Percentiles rank a stretch among this genome's conserved stretches.
Evolutionary conservation across 2,329 filamentous ascomycete genomes (phyloP).

Genomic region (Ophiosphaerella korrae): DNA sequence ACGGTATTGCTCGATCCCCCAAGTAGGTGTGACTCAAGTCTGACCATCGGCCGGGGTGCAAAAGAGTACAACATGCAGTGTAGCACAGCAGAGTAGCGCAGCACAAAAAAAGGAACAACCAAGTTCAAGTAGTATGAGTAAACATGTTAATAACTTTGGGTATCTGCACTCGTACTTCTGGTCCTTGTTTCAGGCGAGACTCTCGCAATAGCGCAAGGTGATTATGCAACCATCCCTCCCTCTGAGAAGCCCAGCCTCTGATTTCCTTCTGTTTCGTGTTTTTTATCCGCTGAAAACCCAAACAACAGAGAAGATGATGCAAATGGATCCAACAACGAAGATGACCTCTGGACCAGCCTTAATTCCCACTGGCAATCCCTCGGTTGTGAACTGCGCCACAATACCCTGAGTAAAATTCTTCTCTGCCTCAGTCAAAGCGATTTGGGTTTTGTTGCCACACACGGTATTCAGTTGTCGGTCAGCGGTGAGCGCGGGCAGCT

Average conservation of each 20-base stretch:
- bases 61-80: no score
- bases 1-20: no score
- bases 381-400: conserved; percentile 44
- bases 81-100: no score
- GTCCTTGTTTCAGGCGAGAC: neutral
- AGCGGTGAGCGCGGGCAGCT: conserved; percentile 47
- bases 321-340: conserved; percentile 17
- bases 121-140: neutral
- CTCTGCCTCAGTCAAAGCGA: conserved; percentile 53
- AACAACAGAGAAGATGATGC: conserved; percentile 23
- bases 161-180: neutral
- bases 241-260: no score
- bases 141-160: neutral
- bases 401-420: conserved; percentile 53
- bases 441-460: conserved; percentile 54
- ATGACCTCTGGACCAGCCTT: conserved; percentile 30
- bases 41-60: no score
- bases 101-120: no score
- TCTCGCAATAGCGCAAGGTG: neutral
- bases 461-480: conserved; percentile 50
- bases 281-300: conserved; percentile 29
- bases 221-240: neutral
- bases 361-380: conserved; percentile 37
- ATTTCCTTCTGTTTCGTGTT: no score
- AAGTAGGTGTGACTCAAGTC: no score